Evolutionary conservation across 331 rosid species (phyloP), one percentile per base, ranked within the genome.

Genomic region (Ulmus americana): DNA sequence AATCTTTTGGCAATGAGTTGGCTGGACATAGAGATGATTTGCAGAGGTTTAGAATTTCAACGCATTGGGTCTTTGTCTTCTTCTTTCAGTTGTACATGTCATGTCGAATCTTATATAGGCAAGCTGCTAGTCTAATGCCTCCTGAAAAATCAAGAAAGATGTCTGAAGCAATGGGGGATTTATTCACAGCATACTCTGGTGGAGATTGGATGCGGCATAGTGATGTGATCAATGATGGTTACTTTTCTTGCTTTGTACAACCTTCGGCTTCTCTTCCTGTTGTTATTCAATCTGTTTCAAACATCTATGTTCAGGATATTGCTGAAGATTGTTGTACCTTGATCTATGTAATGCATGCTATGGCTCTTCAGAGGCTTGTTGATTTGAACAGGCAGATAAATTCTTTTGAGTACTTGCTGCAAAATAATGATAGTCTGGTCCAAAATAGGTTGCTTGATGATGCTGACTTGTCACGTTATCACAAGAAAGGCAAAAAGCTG

Each of bases 301-400:
- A 67, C 47, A 63, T 83, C 71, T 86, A 70, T 85, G 72, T 71
- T 47, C 78, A 80, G 58, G 67, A 46, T 65, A 51, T 53, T 55
- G 64, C 74, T 47, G 55, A 57, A 46, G 86, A 72, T 67, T 83
- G 74, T 75, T 75, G 59, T 55, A 87, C 89, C 54, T 78, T 89
- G 77, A 67, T 83, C 61, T 80, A 86, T 70, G 65, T 76, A 60
- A 83, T 89, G 78, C 94, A 85, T 70, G 74, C 82, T 22, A 89
- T 92, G 96, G 77, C 83, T 73, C 83, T 85, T 83, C 90, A 83
- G 77, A 85, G 98, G 82, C 92, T 92, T 67, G 81, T 76, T 68
- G 90, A 89, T 79, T 77, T 89, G 88, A 87, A 92, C 76, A 85
- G 77, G 72, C 87, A 74, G 72, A 77, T 92, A 71, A 73, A 70